Base-by-base conservation (phyloP, 140 eudicot species). In the Ambrosia hybrid region DNA sequence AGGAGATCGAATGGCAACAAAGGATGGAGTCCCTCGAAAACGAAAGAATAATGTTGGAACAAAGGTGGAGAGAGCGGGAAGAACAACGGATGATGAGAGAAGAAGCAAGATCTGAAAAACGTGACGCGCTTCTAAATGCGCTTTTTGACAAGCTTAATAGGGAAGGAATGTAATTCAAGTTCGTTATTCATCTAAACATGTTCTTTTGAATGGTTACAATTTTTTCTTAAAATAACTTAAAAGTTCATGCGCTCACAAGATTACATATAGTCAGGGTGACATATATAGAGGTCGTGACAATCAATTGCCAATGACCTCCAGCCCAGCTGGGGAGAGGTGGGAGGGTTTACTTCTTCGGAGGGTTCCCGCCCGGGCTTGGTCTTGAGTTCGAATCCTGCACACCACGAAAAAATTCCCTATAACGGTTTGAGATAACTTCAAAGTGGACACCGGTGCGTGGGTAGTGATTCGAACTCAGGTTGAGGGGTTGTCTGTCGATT, bases 1-100 rank as follows among this genome's bases (percentile, higher is more conserved):
- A 57, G 77, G 98, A 92, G 73, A 84, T 79, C 80, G 96, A 92
- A 68, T 92, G 96, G 96, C 83, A 95, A 56, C 92, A 84, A 53
- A 89, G 71, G 9, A 89, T 89, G 98, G 96, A 89, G 76, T 86
- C 83, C 0, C 72, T 92, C 71, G 95, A 92, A 76, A 87, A 83
- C 36, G 96, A 92, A 74, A 80, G 96, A 83, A 46, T 92, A 6
- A 76, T 84, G 92, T 82, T 83, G 77, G 95, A 92, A 6, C 80
- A 73, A 48, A 82, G 86, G 48, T 92, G 96, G 98, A 82, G 84
- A 48, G 96, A 92, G 66, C 78, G 86, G 65, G 96, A 92, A 43
- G 96, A 92, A 51, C 91, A 92, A 58, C 78, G 95, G 77, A 82
- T 76, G 65, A 69, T 75, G 4, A 85, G 96, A 52, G 98, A 92